Conservation (phyloP, 352 stramenopile genomes). For the Pythium graminicola region DNA sequence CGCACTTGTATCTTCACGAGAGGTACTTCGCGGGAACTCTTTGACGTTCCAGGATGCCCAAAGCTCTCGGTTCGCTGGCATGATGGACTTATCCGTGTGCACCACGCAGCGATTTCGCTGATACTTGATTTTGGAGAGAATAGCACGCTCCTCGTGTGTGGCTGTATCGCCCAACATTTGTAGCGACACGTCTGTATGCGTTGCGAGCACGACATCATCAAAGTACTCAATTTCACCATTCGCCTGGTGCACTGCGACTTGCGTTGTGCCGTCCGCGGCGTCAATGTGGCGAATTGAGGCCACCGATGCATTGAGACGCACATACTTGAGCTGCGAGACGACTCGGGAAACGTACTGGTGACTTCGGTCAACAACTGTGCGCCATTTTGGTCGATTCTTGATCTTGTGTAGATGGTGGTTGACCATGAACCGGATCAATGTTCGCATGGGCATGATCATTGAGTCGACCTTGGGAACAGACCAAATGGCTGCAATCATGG, state of each 20-base stretch:
- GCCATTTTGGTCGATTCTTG: slow-evolving; percentile 27
- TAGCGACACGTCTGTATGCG: slow-evolving; percentile 25
- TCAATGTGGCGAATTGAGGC: slow-evolving; percentile 30
- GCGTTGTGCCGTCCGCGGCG: slow-evolving; percentile 20
- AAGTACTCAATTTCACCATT: slow-evolving; percentile 23
- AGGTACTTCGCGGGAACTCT: slow-evolving; percentile 21
- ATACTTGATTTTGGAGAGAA: slow-evolving; percentile 36
- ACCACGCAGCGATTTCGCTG: slow-evolving; percentile 37
- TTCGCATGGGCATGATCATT: slow-evolving; percentile 28
- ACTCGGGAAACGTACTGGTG: slow-evolving; percentile 72
- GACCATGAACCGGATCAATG: slow-evolving; percentile 30
- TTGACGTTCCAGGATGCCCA: slow-evolving; percentile 89
- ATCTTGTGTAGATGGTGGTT: slow-evolving; percentile 29
- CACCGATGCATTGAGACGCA: slow-evolving; percentile 39
- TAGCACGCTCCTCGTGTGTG: slow-evolving; percentile 31
- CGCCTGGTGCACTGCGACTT: slow-evolving; percentile 18
- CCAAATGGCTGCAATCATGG: slow-evolving; percentile 30
- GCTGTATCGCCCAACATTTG: slow-evolving; percentile 22
- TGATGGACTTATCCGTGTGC: slow-evolving; percentile 33
- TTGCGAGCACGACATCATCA: slow-evolving; percentile 47
- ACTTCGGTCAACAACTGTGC: slow-evolving; percentile 41
- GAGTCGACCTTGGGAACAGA: slow-evolving; percentile 23
- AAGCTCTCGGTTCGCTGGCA: slow-evolving; percentile 58
- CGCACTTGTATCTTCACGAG: slow-evolving; percentile 1
- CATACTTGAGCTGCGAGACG: slow-evolving; percentile 20